Base-by-base conservation (phyloP, 148 eudicot genomes). In the Arctostaphylos glauca region DNA sequence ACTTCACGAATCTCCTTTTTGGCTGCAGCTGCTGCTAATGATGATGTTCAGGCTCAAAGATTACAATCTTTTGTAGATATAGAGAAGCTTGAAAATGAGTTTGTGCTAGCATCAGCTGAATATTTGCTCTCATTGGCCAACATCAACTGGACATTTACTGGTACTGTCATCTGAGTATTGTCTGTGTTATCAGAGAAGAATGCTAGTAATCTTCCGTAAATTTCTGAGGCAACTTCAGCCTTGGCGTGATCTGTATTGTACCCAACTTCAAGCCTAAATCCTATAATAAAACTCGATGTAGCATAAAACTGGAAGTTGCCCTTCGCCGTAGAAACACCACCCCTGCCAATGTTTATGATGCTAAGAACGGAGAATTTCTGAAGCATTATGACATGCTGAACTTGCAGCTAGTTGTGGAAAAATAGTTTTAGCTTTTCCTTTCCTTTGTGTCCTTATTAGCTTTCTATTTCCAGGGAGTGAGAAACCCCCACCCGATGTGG, bases 21-120 rank as follows among this genome's bases (percentile, higher is more conserved):
- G 77, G 77, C 48, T 89, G 88, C 90, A 85, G 97, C 92, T 74
- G 88, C 84, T 83, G 84, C 60, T 66, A 81, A 70, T 87, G 88
- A 70, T 86, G 88, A 85, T 83, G 80, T 59, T 80, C 91, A 83
- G 64, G 75, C 90, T 76, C 89, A 89, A 79, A 89, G 84, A 49
- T 87, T 66, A 68, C 88, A 86, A 77, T 79, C 88, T 46, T 92
- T 87, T 85, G 54, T 97, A 46, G 90, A 90, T 81, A 82, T 92
- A 75, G 93, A 94, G 88, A 89, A 90, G 84, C 98, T 97, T 84
- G 99, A 97, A 85, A 97, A 93, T 47, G 99, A 97, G 89, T 97
- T 87, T 83, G 88, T 97, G 84, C 81, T 97, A 77, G 87, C 98
- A 31, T 93, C 96, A 78, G 98, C 96, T 21, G 96, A 94, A 82